These are phyloP conservation scores for Colletotrichum costaricense DNA, from an alignment of 2,329 filamentous ascomycete genomes.

Conservation along the genomic window DNA sequence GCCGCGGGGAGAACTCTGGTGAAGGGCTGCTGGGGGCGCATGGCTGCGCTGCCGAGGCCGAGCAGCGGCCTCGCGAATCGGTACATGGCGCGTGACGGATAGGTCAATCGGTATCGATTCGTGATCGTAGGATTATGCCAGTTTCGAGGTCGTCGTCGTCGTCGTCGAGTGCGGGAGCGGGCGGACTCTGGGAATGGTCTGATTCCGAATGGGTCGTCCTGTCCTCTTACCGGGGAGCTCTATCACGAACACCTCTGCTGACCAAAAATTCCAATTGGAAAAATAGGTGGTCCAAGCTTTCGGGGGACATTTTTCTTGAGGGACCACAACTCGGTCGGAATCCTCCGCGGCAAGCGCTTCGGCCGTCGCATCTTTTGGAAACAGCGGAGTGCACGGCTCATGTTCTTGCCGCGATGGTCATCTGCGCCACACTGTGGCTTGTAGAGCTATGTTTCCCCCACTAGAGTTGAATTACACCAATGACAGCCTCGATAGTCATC, in stretches of 20 bases:
- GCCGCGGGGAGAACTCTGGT: neutral
- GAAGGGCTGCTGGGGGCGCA: slow-evolving; percentile 4
- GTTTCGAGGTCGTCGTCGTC: neutral
- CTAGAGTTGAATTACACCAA: neutral
- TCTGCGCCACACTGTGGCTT: neutral
- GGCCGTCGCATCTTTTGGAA: too few relatives aligned
- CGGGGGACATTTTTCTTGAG: neutral
- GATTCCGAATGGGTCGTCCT: neutral
- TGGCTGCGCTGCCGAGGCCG: slow-evolving; percentile 16
- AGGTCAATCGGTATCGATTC: neutral
- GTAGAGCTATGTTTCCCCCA: too few relatives aligned
- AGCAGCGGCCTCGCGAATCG: slow-evolving; percentile 29
- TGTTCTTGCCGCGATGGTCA: neutral
- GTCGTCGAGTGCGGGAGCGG: neutral
- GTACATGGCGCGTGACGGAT: slow-evolving; percentile 16
- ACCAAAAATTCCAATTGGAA: slow-evolving; percentile 24
- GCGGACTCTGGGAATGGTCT: neutral
- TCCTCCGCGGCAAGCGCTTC: neutral
- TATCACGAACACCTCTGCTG: neutral
- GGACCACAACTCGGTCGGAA: neutral
- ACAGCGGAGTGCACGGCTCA: neutral
- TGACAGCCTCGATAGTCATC: neutral
- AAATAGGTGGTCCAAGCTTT: slow-evolving; percentile 30
- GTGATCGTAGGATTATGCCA: neutral
- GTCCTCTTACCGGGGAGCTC: neutral